Conservation (phyloP, 192 early-diverging fungal species). For the Phlyctochytrium planicorne region DNA sequence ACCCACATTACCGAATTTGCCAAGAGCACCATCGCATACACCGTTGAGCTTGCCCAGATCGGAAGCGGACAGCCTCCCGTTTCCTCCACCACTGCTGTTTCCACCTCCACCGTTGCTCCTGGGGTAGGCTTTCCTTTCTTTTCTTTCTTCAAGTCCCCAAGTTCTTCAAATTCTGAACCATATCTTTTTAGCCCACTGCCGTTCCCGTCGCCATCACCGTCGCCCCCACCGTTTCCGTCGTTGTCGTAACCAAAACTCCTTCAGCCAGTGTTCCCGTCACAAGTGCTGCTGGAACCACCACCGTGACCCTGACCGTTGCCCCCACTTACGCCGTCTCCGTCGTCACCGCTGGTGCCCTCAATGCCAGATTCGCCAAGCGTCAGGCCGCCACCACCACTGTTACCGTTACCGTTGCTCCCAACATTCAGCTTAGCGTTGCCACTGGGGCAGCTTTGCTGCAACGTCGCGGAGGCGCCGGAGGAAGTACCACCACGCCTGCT, state of each 20-base stretch:
- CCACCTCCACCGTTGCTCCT: too few relatives aligned
- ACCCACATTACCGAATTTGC: conserved; percentile 25
- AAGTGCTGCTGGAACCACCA: background rate
- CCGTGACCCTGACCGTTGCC: background rate
- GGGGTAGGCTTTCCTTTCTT: too few relatives aligned
- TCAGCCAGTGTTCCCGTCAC: background rate
- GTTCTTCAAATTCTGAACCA: too few relatives aligned
- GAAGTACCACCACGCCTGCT: background rate
- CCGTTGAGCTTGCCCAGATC: conserved; percentile 22
- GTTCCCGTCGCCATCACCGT: background rate
- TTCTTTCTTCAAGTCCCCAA: too few relatives aligned
- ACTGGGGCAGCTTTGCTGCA: background rate
- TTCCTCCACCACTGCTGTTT: background rate
- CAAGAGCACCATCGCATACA: conserved; percentile 25
- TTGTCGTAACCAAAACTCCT: background rate
- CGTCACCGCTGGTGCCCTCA: background rate
- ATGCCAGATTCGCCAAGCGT: background rate
- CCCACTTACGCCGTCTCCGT: background rate
- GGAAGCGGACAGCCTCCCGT: conserved; percentile 1
- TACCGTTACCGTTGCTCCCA: background rate
- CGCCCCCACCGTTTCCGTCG: background rate
- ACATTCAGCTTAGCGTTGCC: background rate
- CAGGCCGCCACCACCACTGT: background rate
- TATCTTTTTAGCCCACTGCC: too few relatives aligned
- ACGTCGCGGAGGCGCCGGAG: background rate